Evolutionary conservation across 805 yeast species (phyloP).

Genomic region (Wickerhamiella sergipiensis): DNA sequence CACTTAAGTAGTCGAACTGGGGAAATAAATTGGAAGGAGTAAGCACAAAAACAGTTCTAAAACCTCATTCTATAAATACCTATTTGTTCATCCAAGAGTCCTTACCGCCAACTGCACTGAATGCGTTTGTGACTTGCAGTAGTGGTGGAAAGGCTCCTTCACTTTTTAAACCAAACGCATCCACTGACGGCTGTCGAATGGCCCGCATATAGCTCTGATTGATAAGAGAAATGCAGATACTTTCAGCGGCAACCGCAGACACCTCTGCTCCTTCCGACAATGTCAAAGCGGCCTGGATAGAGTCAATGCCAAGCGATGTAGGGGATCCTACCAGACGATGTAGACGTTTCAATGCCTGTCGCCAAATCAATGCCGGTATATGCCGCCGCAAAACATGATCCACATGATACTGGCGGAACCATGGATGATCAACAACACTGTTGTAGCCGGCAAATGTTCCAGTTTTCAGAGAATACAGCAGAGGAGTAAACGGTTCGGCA

Average conservation of each 20-base stretch:
- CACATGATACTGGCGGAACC: constrained; percentile 17
- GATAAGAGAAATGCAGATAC: constrained; percentile 15
- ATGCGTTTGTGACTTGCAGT: constrained; percentile 1
- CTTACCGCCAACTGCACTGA: not conserved
- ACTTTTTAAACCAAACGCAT: not conserved
- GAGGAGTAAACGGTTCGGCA: constrained; percentile 26
- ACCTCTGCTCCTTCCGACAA: not conserved
- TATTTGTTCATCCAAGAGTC: not conserved
- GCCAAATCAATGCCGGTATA: constrained; percentile 20
- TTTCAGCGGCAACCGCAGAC: constrained; percentile 9
- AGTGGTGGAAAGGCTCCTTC: constrained; percentile 2
- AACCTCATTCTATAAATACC: too few species aligned
- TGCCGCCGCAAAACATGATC: constrained; percentile 19
- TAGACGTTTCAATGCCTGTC: constrained; percentile 19
- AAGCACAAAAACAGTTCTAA: too few species aligned
- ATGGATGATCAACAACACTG: constrained; percentile 21
- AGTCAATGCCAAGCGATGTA: constrained; percentile 8
- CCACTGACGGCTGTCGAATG: not conserved
- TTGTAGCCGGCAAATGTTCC: constrained; percentile 32
- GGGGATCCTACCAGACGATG: constrained; percentile 4
- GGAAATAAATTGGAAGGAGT: too few species aligned
- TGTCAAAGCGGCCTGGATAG: constrained; percentile 3
- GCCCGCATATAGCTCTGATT: constrained; percentile 14
- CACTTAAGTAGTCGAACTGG: too few species aligned
- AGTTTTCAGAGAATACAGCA: constrained; percentile 27